phyloP scores from a whole-genome alignment of 1,284 basidiomycete species.

The Mycena citricolor region DNA sequence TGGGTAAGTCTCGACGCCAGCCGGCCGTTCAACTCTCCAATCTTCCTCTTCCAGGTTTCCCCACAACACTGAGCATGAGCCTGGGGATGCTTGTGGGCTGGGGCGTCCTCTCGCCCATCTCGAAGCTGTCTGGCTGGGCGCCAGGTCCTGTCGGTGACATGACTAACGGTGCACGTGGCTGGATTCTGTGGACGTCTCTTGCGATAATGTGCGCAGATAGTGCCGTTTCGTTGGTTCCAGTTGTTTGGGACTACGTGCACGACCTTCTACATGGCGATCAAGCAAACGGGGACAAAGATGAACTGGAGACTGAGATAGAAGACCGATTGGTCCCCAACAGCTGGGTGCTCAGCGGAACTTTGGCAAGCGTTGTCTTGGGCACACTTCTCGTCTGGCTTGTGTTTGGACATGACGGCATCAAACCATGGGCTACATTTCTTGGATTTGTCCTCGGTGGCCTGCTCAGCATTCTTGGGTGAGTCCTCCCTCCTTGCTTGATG shows the following conservation, averaged over 20 bases:
- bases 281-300: slow-evolving; percentile 39
- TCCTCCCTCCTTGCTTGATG: not conserved
- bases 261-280: slow-evolving; percentile 38
- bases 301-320: slow-evolving; percentile 75
- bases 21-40: not conserved
- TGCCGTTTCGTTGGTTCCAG: slow-evolving; percentile 80
- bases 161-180: slow-evolving; percentile 81
- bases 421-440: slow-evolving; percentile 89
- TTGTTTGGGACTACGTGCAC: slow-evolving; percentile 52
- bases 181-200: slow-evolving; percentile 93
- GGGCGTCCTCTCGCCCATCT: slow-evolving; percentile 86
- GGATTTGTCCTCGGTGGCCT: slow-evolving; percentile 84
- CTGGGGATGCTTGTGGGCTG: slow-evolving; percentile 92
- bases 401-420: slow-evolving; percentile 88
- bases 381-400: slow-evolving; percentile 83
- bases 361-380: slow-evolving; percentile 64
- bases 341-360: slow-evolving; percentile 78
- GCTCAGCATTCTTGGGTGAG: slow-evolving; percentile 82
- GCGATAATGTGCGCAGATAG: slow-evolving; percentile 95
- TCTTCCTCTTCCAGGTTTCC: slow-evolving; percentile 51
- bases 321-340: slow-evolving; percentile 78
- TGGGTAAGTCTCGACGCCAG: slow-evolving; percentile 62
- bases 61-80: slow-evolving; percentile 93
- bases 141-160: slow-evolving; percentile 87
- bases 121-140: slow-evolving; percentile 85